These are phyloP conservation scores for Auriculariales sp. DNA, from an alignment of 768 basidiomycete species.

Conservation along the genomic window DNA sequence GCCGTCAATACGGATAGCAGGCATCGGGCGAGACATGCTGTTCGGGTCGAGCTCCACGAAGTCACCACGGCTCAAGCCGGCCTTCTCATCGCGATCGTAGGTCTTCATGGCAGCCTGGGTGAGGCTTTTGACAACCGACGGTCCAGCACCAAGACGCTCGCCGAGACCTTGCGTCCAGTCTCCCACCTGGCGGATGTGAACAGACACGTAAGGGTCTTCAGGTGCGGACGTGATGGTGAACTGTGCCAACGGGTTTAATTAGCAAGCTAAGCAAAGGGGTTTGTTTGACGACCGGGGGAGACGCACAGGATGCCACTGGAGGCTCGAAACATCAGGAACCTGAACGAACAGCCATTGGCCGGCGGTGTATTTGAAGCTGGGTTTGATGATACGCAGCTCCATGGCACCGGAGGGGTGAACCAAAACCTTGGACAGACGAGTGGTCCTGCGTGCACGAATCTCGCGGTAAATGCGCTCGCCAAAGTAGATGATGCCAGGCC, in stretches of 20 bases:
- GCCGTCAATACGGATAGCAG: conserved; percentile 68
- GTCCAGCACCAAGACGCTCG: conserved; percentile 71
- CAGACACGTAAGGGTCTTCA: conserved; percentile 81
- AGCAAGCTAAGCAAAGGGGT: not conserved
- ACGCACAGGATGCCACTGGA: conserved; percentile 93
- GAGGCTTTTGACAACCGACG: conserved; percentile 61
- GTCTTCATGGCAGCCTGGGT: conserved; percentile 70
- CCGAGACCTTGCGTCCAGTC: conserved; percentile 78
- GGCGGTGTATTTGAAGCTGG: conserved; percentile 79
- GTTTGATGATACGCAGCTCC: conserved; percentile 86
- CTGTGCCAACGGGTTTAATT: conserved; percentile 21
- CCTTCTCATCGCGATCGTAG: conserved; percentile 40
- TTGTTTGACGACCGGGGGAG: not conserved
- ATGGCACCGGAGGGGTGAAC: conserved; percentile 89
- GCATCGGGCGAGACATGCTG: conserved; percentile 37
- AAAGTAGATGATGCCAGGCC: conserved; percentile 84
- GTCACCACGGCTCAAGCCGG: conserved; percentile 45
- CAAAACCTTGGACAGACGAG: conserved; percentile 70
- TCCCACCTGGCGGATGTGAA: conserved; percentile 90
- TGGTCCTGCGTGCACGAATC: conserved; percentile 63
- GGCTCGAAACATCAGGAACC: conserved; percentile 68
- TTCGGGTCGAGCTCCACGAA: conserved; percentile 63
- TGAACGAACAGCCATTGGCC: conserved; percentile 90
- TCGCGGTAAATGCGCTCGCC: conserved; percentile 77
- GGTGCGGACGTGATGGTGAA: conserved; percentile 94